Evolutionary conservation across 345 rosid species (phyloP).

Genomic region (Eucalyptus sideroxylon): DNA sequence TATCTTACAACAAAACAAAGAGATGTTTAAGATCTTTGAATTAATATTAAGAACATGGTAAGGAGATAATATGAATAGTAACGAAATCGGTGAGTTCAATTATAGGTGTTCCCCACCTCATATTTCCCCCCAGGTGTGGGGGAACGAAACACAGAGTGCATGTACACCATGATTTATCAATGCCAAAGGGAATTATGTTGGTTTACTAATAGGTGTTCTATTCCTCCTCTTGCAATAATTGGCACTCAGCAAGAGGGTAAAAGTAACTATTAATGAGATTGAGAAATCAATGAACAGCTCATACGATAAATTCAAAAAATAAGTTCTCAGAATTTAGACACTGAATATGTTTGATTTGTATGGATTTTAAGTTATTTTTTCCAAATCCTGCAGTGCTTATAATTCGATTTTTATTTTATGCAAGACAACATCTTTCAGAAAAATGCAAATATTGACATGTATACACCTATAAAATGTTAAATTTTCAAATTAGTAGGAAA

Average conservation of each 20-base stretch:
- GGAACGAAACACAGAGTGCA: background rate
- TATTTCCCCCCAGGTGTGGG: background rate
- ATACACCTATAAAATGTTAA: background rate
- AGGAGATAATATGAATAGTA: background rate
- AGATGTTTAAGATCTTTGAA: background rate
- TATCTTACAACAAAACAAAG: background rate
- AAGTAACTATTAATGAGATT: background rate
- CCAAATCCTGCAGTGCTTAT: background rate
- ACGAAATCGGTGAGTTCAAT: background rate
- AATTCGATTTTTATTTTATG: background rate
- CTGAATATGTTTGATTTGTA: background rate
- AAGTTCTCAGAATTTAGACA: background rate
- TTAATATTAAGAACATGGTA: background rate
- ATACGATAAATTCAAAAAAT: background rate
- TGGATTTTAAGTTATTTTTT: background rate
- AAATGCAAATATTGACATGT: background rate
- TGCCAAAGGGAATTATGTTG: background rate
- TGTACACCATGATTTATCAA: background rate
- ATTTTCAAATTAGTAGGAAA: background rate
- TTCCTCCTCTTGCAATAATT: background rate
- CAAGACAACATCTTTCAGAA: background rate
- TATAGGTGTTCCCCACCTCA: background rate
- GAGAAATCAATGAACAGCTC: background rate
- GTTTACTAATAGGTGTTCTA: background rate
- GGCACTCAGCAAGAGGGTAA: background rate